Base-by-base conservation (phyloP, 768 basidiomycete species). In the Rhizopogon vulgaris region DNA sequence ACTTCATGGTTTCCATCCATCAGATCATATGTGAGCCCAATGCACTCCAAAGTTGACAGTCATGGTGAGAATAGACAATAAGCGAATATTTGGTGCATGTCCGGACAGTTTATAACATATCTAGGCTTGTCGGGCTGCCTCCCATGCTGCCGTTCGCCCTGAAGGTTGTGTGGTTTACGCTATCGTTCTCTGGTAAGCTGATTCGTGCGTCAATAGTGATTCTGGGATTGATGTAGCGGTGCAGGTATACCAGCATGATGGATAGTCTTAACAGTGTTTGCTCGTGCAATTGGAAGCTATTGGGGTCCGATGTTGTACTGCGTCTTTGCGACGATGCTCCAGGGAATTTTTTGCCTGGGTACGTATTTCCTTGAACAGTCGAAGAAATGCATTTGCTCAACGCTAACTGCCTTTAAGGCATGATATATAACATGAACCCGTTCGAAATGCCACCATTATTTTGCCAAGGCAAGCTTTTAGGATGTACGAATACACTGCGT, bases 401-500 rank as follows among this genome's bases (percentile, higher is more conserved):
- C 6, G 3, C 37, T 38, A 30, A 46, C 11, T 47, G 15, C 15
- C 17, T 56, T 18, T 22, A 45, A 85, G 85, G 84, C 10, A 75
- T 86, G 66, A 71, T 82, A 12, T 85, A 80, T 73, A 63, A 67
- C 47, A 85, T 87, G 84, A 70, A 82, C 56, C 81, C 84, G 1
- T 70, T 68, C 45, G 60, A 53, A 17, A 87, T 87, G 83, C 80
- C 83, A 8, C 66, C 60, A 34, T 56, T 61, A 27, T 85, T 87
- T 56, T 86, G 85, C 58, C 65, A 78, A 34, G 71, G 82, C 82
- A 58, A 54, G 75, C 55, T 54, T 25, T 41, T 60, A 11, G 56
- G 55, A 28, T 62, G 62, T 57, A 51, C 58, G 18, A 52, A 58
- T 18, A 22, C 15, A 6, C 22, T 34, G 22, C 34, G 38, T 67